Conservation (phyloP, 2,329 filamentous ascomycete species). For the Fusarium brevicatenulatum region DNA sequence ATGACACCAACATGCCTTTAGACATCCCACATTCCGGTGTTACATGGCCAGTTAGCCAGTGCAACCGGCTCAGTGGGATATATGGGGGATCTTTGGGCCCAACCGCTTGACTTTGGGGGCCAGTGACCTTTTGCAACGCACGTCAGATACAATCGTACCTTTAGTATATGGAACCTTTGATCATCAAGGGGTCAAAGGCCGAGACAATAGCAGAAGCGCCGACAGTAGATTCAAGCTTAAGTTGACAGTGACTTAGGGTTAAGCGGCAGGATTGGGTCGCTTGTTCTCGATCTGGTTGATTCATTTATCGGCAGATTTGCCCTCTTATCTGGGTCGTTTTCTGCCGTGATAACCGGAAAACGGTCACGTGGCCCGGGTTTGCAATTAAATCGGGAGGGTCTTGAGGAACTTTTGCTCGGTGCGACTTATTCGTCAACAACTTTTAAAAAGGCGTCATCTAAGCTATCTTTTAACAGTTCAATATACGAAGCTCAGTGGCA, state of each 20-base stretch:
- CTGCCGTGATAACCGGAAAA: constrained; percentile 17
- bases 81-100: neutral
- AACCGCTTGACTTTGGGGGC: neutral
- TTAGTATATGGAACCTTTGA: neutral
- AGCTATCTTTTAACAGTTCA: too few species aligned
- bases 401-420: constrained; percentile 21
- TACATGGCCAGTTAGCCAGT: neutral
- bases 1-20: neutral
- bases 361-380: neutral
- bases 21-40: neutral
- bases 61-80: neutral
- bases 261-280: neutral
- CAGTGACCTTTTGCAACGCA: neutral
- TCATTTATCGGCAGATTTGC: neutral
- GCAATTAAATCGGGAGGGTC: neutral
- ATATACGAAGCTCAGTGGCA: too few species aligned
- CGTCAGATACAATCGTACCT: neutral
- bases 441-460: constrained; percentile 10
- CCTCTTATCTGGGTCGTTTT: constrained; percentile 8
- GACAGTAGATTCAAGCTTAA: constrained; percentile 13
- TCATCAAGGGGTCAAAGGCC: neutral
- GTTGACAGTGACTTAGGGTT: neutral
- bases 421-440: constrained; percentile 9
- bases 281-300: neutral
- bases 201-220: constrained; percentile 3